Evolutionary conservation across 2,329 filamentous ascomycete genomes (phyloP).

Genomic region (Triangularia verruculosa): DNA sequence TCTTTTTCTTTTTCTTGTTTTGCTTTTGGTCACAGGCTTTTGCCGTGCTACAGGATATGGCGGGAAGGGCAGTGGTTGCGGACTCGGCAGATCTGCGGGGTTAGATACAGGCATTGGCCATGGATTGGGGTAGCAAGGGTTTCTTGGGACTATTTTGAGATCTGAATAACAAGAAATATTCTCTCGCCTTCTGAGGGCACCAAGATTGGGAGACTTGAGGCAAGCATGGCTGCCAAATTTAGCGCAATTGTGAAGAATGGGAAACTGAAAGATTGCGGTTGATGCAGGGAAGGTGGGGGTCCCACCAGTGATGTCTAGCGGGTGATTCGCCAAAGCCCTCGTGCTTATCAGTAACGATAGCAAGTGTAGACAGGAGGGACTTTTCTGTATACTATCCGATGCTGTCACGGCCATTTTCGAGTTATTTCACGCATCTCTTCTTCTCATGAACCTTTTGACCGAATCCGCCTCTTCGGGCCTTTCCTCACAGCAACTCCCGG

Average conservation of each 20-base stretch:
- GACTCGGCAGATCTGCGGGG: background rate
- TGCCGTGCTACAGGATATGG: background rate
- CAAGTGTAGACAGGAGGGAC: background rate
- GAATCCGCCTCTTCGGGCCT: no score
- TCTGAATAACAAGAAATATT: background rate
- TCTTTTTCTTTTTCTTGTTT: no score
- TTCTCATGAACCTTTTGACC: no score
- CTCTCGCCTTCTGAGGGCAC: background rate
- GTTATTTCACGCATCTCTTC: background rate
- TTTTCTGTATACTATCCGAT: background rate
- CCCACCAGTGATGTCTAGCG: background rate
- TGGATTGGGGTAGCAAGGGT: background rate
- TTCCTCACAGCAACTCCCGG: background rate
- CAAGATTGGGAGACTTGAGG: no score
- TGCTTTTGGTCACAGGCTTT: background rate
- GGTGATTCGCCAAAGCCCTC: slow-evolving; percentile 6
- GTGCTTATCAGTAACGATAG: slow-evolving; percentile 4
- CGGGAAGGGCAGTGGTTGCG: background rate
- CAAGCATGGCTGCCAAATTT: no score
- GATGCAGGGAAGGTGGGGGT: background rate
- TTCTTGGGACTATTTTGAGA: background rate
- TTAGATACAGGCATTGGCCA: background rate
- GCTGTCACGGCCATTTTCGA: background rate
- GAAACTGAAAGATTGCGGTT: background rate
- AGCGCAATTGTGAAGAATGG: background rate